Evolutionary conservation across 1,284 basidiomycete species (phyloP), one percentile per base, ranked within the genome.

Genomic region (Ustilago cynodontis): DNA sequence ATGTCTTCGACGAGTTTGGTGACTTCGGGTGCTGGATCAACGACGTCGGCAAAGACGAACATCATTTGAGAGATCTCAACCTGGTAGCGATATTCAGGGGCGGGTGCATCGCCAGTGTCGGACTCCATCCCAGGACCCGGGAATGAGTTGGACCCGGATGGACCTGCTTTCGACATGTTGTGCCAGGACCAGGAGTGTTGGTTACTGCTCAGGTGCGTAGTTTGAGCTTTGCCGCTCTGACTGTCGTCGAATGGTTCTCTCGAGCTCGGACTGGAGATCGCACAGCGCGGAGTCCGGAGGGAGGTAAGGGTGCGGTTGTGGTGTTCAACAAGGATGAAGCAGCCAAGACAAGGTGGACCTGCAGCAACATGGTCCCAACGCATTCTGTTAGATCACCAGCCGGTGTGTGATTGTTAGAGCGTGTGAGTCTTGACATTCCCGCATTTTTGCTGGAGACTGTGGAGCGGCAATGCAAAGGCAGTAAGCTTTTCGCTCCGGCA

Each of bases 1-100:
- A 98, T 94, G 86, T 99, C 95, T 86, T 98, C 95, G 11, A 99
- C 93, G 29, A 96, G 90, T 79, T 93, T 93, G 6, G 95, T 92
- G 0, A 95, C 95, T 62, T 95, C 94, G 8, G 90, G 89, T 61
- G 92, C 90, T 0, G 95, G 94, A 70, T 97, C 94, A 82, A 94
- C 93, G 0, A 97, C 93, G 86, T 96, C 94, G 4, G 94, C 95
- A 86, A 97, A 97, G 50, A 98, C 95, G 83, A 96, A 98, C 92
- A 97, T 94, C 92, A 93, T 93, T 85, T 93, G 93, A 2, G 92
- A 90, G 31, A 94, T 94, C 86, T 94, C 93, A 37, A 84, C 78
- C 28, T 78, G 76, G 65, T 85, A 85, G 7, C 69, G 68, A 62
- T 85, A 85, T 26, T 71, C 80, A 16, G 72, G 66, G 1, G 53